Evolutionary conservation across 495 filamentous ascomycete genomes (phyloP).

Genomic region (Trichocladium uniseriatum): DNA sequence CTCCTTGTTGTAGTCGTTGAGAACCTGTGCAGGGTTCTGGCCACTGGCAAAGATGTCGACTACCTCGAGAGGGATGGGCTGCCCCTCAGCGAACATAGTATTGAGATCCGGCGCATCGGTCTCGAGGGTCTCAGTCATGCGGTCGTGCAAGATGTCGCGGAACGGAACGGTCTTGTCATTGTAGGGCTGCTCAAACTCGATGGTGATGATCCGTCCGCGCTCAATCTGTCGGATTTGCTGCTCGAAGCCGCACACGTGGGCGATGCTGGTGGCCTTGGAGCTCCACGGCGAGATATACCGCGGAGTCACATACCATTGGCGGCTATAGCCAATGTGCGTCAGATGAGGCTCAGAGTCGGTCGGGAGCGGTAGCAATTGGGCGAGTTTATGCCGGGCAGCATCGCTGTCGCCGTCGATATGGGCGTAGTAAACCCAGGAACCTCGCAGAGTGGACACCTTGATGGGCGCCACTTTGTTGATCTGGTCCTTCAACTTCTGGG

Average conservation of each 20-base stretch:
- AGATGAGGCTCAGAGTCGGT: constrained; percentile 12
- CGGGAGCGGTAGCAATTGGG: constrained; percentile 35
- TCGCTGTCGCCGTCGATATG: constrained; percentile 31
- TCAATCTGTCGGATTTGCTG: constrained; percentile 73
- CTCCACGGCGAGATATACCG: constrained; percentile 96
- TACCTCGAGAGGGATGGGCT: constrained; percentile 58
- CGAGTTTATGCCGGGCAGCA: constrained; percentile 27
- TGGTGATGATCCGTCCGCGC: constrained; percentile 63
- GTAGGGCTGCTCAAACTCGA: constrained; percentile 48
- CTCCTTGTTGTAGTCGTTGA: constrained; percentile 72
- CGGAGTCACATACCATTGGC: constrained; percentile 59
- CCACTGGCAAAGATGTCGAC: constrained; percentile 57
- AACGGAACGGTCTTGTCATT: constrained; percentile 46
- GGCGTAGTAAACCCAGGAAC: constrained; percentile 45
- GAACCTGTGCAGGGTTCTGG: constrained; percentile 54
- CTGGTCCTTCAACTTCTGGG: constrained; percentile 39
- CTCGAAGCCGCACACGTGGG: constrained; percentile 78
- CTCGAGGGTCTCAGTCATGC: constrained; percentile 82
- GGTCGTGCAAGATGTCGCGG: constrained; percentile 70
- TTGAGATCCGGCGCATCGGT: constrained; percentile 54
- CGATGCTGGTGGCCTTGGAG: constrained; percentile 88
- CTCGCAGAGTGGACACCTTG: constrained; percentile 35
- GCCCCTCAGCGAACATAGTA: constrained; percentile 69
- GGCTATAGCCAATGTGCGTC: constrained; percentile 25
- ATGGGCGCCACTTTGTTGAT: constrained; percentile 37